Conservation (phyloP, 495 filamentous ascomycete species). For the Daldinia caldariorum region DNA sequence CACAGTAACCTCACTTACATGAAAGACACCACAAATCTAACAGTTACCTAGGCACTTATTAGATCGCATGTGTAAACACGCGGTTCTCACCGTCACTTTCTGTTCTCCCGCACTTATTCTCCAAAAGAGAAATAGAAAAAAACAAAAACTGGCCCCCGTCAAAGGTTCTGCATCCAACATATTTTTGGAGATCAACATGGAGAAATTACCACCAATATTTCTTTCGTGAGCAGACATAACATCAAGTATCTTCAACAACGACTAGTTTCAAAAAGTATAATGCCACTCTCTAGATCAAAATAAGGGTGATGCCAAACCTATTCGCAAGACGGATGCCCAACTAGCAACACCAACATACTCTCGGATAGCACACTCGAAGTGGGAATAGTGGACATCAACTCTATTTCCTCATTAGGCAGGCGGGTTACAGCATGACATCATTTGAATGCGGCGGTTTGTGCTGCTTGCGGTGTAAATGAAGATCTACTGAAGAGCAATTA, state of each 20-base stretch:
- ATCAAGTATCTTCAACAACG: neutral
- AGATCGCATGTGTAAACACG: slow-evolving; percentile 5
- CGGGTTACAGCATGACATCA: slow-evolving; percentile 32
- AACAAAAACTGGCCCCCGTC: neutral
- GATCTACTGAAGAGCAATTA: slow-evolving; percentile 40
- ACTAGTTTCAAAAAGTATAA: neutral
- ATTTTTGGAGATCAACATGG: neutral
- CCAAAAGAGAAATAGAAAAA: neutral
- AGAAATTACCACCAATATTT: neutral
- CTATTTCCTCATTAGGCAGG: slow-evolving; percentile 36
- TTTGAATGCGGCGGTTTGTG: slow-evolving; percentile 7
- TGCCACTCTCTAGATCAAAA: neutral
- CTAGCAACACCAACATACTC: slow-evolving; percentile 18
- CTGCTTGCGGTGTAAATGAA: slow-evolving; percentile 32
- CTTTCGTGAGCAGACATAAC: neutral
- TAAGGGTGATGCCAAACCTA: slow-evolving; percentile 10
- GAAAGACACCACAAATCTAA: neutral
- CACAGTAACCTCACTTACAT: slow-evolving; percentile 18
- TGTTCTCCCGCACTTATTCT: neutral
- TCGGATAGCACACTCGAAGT: slow-evolving; percentile 28
- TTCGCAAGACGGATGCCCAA: slow-evolving; percentile 25
- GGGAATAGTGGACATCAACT: slow-evolving; percentile 28
- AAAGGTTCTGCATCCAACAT: neutral
- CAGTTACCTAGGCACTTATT: slow-evolving; percentile 4
- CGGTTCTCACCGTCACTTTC: neutral